These are phyloP conservation scores for Geosmithia morbida DNA, from an alignment of 2,329 filamentous ascomycete species.

Conservation along the genomic window DNA sequence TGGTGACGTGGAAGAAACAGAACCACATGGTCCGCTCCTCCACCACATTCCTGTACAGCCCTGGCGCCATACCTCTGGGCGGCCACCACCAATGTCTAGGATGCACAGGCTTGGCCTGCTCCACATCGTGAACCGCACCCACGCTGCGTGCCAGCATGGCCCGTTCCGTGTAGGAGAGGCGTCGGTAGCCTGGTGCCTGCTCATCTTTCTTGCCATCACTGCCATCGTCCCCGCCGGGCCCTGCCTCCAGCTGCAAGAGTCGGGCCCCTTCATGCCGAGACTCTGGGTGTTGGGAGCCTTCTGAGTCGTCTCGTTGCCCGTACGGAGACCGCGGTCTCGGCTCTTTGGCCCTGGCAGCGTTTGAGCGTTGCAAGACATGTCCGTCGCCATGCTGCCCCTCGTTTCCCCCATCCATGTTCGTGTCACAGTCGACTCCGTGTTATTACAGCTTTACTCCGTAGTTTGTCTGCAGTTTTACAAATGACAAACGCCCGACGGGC, in stretches of 20 bases:
- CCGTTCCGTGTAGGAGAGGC: conserved; percentile 29
- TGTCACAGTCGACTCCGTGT: not conserved
- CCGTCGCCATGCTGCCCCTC: not conserved
- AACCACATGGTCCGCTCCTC: conserved; percentile 26
- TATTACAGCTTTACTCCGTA: not conserved
- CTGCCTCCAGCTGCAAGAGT: not conserved
- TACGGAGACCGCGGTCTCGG: not conserved
- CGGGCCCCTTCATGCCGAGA: not conserved
- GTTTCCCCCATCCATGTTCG: not conserved
- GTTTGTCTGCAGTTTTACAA: not conserved
- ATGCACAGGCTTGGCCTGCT: conserved; percentile 25
- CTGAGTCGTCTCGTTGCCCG: not conserved
- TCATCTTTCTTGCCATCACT: not conserved
- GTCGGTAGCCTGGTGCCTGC: conserved; percentile 14
- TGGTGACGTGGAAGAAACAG: conserved; percentile 27
- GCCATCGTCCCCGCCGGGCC: not conserved
- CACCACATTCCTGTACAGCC: conserved; percentile 34
- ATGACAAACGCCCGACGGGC: not conserved
- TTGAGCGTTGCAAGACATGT: not conserved
- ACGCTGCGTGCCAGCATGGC: conserved; percentile 29
- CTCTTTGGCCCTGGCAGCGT: not conserved
- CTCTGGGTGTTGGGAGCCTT: not conserved
- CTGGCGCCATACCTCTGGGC: conserved; percentile 28
- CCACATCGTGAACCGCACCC: conserved; percentile 29
- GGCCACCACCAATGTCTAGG: conserved; percentile 28